Conservation (phyloP, 257 asterid species). For the Misopates orontium region DNA sequence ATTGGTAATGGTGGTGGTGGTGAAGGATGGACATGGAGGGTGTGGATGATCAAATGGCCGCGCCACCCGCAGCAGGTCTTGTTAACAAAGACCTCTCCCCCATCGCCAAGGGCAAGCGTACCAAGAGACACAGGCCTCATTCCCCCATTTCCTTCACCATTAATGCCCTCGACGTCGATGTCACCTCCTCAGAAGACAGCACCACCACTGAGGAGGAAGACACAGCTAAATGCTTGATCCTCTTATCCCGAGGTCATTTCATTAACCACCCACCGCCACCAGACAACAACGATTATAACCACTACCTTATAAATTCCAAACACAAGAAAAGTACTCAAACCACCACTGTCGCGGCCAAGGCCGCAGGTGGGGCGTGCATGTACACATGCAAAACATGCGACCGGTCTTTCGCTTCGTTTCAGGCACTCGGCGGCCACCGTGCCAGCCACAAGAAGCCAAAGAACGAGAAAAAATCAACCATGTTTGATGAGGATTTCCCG, state of each 20-base stretch:
- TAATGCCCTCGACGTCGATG: background rate
- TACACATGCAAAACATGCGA: constrained; percentile 72
- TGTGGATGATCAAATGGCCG: constrained; percentile 30
- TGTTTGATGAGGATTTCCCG: constrained; percentile 46
- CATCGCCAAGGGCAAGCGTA: constrained; percentile 55
- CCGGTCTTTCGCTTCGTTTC: constrained; percentile 58
- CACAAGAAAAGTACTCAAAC: background rate
- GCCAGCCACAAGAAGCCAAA: constrained; percentile 66
- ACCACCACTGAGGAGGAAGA: constrained; percentile 54
- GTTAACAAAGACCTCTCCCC: constrained; percentile 28
- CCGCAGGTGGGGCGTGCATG: constrained; percentile 18
- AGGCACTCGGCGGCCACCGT: constrained; percentile 80
- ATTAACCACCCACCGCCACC: background rate
- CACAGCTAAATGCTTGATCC: constrained; percentile 59
- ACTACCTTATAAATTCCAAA: background rate
- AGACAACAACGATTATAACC: background rate
- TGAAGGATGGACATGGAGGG: constrained; percentile 44
- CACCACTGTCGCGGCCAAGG: constrained; percentile 13
- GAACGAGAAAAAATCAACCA: constrained; percentile 29
- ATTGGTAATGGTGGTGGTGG: constrained; percentile 38
- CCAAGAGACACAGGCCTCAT: constrained; percentile 48
- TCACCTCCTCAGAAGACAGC: constrained; percentile 39
- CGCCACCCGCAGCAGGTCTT: constrained; percentile 21
- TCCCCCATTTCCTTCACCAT: constrained; percentile 48
- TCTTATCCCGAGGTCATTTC: constrained; percentile 46